Conservation (phyloP, 345 rosid species). For the Cardamine resedifolia region DNA sequence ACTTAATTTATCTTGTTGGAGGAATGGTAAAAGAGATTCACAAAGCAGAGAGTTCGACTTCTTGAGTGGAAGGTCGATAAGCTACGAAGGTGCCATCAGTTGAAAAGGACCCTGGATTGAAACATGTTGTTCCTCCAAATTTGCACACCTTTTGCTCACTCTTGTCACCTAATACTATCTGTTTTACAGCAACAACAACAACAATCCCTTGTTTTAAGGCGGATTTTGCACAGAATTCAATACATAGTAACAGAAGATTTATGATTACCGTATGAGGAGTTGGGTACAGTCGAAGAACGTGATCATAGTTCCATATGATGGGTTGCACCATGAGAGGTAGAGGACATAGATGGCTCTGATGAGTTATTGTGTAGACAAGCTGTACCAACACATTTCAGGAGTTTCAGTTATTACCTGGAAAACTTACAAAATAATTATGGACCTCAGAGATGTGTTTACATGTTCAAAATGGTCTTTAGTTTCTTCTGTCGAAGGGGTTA, state of each 20-base stretch:
- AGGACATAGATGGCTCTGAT: constrained; percentile 95
- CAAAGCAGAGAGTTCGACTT: constrained; percentile 79
- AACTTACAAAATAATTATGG: constrained; percentile 1
- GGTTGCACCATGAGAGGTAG: constrained; percentile 91
- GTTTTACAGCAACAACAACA: constrained; percentile 23
- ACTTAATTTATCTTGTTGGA: neutral
- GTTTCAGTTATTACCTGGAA: neutral
- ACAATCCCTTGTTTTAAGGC: neutral
- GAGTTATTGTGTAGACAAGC: constrained; percentile 93
- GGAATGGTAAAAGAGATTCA: constrained; percentile 29
- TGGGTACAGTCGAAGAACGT: constrained; percentile 85
- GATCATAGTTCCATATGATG: constrained; percentile 94
- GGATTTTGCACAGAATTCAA: neutral
- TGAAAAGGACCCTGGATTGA: constrained; percentile 90
- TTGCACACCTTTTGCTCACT: constrained; percentile 83
- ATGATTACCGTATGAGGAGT: constrained; percentile 76
- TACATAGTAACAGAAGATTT: neutral
- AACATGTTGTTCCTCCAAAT: constrained; percentile 77
- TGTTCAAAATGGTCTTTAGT: constrained; percentile 81
- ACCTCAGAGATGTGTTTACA: constrained; percentile 43
- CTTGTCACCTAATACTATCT: constrained; percentile 82
- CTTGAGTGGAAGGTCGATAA: constrained; percentile 74
- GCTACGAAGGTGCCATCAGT: constrained; percentile 71
- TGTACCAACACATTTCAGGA: constrained; percentile 42
- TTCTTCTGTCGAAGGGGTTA: constrained; percentile 83